A percentile compares a stretch with the other conserved stretches of the same genome.
Evolutionary conservation across 1,284 basidiomycete genomes (phyloP).

Genomic region (Bondarzewia mesenterica): DNA sequence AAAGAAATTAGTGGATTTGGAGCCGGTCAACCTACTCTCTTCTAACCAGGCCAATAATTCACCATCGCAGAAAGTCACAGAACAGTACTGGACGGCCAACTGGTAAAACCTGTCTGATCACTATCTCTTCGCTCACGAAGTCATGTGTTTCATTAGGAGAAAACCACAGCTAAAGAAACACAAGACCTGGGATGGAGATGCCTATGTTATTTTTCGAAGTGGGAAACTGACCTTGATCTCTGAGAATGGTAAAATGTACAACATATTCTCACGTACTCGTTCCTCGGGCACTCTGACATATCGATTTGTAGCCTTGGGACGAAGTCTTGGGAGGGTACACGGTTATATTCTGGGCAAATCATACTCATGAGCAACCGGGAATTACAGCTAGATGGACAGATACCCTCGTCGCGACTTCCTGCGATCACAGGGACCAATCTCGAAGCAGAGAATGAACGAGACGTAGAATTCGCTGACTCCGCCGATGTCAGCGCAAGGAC

Average conservation of each 20-base stretch:
- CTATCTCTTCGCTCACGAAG: constrained; percentile 1
- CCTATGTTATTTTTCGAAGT: constrained; percentile 43
- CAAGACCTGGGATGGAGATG: constrained; percentile 86
- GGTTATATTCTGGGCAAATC: constrained; percentile 40
- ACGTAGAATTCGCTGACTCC: constrained; percentile 16
- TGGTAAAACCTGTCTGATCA: constrained; percentile 35
- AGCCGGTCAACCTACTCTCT: constrained; percentile 29
- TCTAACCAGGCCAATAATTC: neutral
- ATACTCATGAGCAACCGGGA: constrained; percentile 51
- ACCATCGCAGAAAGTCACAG: constrained; percentile 6
- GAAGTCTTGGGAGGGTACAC: constrained; percentile 51
- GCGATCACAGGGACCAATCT: constrained; percentile 24
- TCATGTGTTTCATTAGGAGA: constrained; percentile 39
- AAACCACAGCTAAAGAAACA: constrained; percentile 75
- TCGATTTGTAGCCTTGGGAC: constrained; percentile 45
- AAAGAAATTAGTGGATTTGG: constrained; percentile 28
- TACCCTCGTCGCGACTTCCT: constrained; percentile 44
- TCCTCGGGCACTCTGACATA: constrained; percentile 5
- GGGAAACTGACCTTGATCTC: constrained; percentile 54
- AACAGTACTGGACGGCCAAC: constrained; percentile 58
- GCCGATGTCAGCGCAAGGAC: neutral
- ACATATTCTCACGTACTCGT: constrained; percentile 3
- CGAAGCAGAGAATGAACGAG: constrained; percentile 19
- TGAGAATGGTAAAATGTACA: constrained; percentile 61
- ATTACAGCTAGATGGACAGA: constrained; percentile 48